Evolutionary conservation across 2,329 filamentous ascomycete species (phyloP).

Genomic region (Alternaria hordeiaustralica): DNA sequence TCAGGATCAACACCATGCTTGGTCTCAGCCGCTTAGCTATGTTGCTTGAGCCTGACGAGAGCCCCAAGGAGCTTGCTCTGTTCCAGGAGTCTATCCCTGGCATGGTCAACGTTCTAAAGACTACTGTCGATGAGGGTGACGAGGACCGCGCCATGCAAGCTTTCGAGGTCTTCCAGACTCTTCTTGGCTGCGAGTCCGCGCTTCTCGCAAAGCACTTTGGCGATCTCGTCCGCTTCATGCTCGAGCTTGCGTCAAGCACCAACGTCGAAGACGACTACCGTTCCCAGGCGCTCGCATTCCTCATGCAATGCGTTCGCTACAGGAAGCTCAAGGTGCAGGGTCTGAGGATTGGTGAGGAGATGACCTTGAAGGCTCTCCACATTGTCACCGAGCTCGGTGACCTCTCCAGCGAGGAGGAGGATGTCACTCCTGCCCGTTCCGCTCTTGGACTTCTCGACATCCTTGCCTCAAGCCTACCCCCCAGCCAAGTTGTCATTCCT

Average conservation of each 20-base stretch:
- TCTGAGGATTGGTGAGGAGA: conserved; percentile 82
- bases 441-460: conserved; percentile 89
- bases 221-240: conserved; percentile 92
- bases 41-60: conserved; percentile 86
- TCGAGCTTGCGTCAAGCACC: conserved; percentile 79
- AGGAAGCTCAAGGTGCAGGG: conserved; percentile 95
- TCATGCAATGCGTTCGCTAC: conserved; percentile 90
- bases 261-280: conserved; percentile 83
- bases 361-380: conserved; percentile 86
- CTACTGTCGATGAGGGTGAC: conserved; percentile 77
- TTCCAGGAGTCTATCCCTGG: conserved; percentile 82
- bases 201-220: conserved; percentile 85
- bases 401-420: conserved; percentile 75
- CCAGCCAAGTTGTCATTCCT: conserved; percentile 92
- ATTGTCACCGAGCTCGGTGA: conserved; percentile 89
- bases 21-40: conserved; percentile 87
- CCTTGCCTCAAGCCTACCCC: conserved; percentile 84
- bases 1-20: conserved; percentile 92
- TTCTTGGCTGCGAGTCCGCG: conserved; percentile 86
- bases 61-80: conserved; percentile 72
- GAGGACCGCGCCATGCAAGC: conserved; percentile 88
- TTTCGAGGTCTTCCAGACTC: conserved; percentile 96
- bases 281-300: conserved; percentile 88
- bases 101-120: conserved; percentile 90
- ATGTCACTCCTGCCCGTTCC: conserved; percentile 82